A percentile compares a stretch with the other conserved stretches of the same genome.
Conservation (phyloP, 441 rosid genomes). For the Hypseocharis bilobata region DNA sequence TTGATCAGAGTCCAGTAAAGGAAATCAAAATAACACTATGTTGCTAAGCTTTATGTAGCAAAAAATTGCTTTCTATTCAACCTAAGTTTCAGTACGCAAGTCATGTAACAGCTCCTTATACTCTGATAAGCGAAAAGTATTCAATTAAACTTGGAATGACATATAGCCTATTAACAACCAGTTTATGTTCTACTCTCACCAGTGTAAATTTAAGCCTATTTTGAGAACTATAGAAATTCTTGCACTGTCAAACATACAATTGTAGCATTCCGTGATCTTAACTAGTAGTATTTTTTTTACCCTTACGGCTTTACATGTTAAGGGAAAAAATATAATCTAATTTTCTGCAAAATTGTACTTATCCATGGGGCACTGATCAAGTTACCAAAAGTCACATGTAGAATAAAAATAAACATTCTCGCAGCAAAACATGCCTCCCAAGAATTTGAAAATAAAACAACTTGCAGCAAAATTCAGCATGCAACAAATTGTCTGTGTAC, state of each 20-base stretch:
- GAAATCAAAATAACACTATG: background rate
- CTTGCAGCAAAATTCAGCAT: slow-evolving; percentile 4
- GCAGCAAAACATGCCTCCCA: background rate
- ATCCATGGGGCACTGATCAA: too few species aligned
- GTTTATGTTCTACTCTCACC: background rate
- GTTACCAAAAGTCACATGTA: too few species aligned
- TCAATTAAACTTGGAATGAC: background rate
- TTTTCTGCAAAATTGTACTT: background rate
- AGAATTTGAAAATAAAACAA: background rate
- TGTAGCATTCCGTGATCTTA: background rate
- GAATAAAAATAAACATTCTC: background rate
- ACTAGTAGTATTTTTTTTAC: background rate
- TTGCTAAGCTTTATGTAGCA: background rate
- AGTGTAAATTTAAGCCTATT: background rate
- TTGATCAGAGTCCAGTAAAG: background rate
- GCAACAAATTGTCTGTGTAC: background rate
- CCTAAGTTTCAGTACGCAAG: background rate
- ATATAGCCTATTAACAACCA: background rate
- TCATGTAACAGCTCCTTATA: background rate
- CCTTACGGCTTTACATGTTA: background rate
- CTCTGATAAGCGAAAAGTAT: background rate
- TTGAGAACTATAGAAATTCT: background rate
- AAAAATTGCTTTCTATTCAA: background rate
- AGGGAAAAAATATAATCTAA: background rate
- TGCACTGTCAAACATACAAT: background rate